Evolutionary conservation across 73 alveolate species (phyloP), one percentile per base, ranked within the genome.

Genomic region (Durusdinium trenchii): DNA sequence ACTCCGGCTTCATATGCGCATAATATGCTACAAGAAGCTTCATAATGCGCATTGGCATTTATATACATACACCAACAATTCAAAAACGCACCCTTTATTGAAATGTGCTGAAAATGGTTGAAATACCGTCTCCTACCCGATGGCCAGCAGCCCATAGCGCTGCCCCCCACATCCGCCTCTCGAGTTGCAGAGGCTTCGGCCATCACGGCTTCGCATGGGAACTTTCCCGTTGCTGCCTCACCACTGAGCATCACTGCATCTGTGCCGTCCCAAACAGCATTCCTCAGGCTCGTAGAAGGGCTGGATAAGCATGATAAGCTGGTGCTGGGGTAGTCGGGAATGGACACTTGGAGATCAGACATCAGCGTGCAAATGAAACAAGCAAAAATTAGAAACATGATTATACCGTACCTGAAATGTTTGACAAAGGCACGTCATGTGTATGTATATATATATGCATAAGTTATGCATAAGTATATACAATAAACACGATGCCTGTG

Each of bases 211-310:
- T 94, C 99, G 69, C 91, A 76, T 0, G 99, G 99, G 82, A 38
- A 94, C 76, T 91, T 91, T 28, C 98, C 98, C 60, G 76, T 67
- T 86, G 97, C 97, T n/a, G 97, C 97, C 87, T 90, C 97, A 57
- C 99, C 99, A 7, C 92, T 71, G 51, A 93, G 99, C 99, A 93
- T 93, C 99, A 93, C 99, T 7, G 99, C 99, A 75, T 93, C 99
- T 51, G 99, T 75, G 82, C 99, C 99, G 64, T 93, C 99, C 90
- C 90, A 93, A 32, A 93, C 93, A n/a, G 99, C 99, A 52, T 94
- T 94, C 98, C 98, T 91, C 1, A 6, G 84, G 5, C 52, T 32
- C 9, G 84, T 73, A 23, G 18, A 32, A 32, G 7, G 4, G 73
- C 73, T 2, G 73, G 73, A 60, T 23, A 60, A 2, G 73, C n/a